Evolutionary conservation across 148 eudicot genomes (phyloP).

Genomic region (Heliamphora exappendiculata): DNA sequence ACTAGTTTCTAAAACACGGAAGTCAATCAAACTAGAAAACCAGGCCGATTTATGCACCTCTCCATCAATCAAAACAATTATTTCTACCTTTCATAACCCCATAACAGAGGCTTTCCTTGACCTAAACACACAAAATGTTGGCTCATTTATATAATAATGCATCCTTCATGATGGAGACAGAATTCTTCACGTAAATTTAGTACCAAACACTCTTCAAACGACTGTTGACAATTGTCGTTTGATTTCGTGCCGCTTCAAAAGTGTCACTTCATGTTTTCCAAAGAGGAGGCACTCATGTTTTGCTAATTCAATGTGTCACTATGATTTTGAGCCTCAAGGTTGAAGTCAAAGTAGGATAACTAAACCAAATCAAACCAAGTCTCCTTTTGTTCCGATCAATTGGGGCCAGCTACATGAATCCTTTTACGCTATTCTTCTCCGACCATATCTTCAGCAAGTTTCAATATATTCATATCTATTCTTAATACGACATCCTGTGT

Average conservation of each 20-base stretch:
- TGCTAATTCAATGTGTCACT: neutral
- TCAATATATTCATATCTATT: no score
- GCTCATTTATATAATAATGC: neutral
- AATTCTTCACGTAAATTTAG: neutral
- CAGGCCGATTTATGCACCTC: neutral
- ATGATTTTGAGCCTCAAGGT: conserved; percentile 2
- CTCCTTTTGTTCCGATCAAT: neutral
- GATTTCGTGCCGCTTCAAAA: neutral
- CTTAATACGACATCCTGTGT: no score
- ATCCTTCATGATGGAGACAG: no score
- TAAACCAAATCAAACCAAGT: no score
- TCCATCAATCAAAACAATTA: neutral
- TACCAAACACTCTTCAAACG: neutral
- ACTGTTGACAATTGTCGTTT: no score
- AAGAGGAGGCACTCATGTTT: conserved; percentile 5
- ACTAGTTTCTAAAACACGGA: neutral
- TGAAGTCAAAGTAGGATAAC: neutral
- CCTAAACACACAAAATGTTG: neutral
- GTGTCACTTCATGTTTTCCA: neutral
- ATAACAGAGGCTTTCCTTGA: neutral
- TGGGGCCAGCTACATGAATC: no score
- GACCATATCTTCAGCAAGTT: no score
- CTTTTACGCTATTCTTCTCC: no score
- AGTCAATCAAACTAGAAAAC: neutral
- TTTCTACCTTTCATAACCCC: neutral